Base-by-base conservation (phyloP, 352 stramenopile genomes). In the Peronospora farinosa region DNA sequence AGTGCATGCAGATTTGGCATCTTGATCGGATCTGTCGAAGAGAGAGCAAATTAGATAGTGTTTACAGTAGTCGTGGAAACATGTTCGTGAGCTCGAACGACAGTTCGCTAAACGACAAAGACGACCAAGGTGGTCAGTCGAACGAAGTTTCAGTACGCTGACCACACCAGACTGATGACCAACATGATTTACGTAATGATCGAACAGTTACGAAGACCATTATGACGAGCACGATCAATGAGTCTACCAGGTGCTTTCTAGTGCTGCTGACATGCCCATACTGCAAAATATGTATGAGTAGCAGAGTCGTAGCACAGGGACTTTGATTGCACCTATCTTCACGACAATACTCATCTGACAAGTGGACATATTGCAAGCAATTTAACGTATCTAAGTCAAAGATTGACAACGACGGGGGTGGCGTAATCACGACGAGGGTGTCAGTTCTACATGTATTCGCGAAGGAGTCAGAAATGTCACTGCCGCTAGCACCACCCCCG, bases 11-110 rank as follows among this genome's bases (percentile, higher is more conserved):
- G 19, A 16, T 40, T 50, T 19, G 46, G 40, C 54, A 61, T 61
- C 30, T 49, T 45, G n/a, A 11, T 30, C 15, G 28, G 21, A 36
- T 47, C 13, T 49, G 30, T 35, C 50, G 46, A 13, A 7, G 35
- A 57, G 16, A 13, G 17, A 50, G 40, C 47, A 61, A 56, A 56
- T 61, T 57, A 33, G 40, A 61, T 51, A 57, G 39, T 61, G 54
- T 30, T 13, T 16, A 31, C 7, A 32, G 8, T 21, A 16, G 32
- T 8, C 10, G 9, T 37, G 32, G 11, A 16, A 16, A 17, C 32
- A 5, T 27, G 16, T n/a, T 15, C 11, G 17, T 38, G 16, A 28
- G 48, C 10, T 32, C 13, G 15, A 13, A 3, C 12, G 27, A 49
- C 43, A 45, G 41, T 57, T 57, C 40, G 32, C 39, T 44, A 57